Conservation (phyloP, 2,329 filamentous ascomycete genomes). For the Scedosporium minutisporum region DNA sequence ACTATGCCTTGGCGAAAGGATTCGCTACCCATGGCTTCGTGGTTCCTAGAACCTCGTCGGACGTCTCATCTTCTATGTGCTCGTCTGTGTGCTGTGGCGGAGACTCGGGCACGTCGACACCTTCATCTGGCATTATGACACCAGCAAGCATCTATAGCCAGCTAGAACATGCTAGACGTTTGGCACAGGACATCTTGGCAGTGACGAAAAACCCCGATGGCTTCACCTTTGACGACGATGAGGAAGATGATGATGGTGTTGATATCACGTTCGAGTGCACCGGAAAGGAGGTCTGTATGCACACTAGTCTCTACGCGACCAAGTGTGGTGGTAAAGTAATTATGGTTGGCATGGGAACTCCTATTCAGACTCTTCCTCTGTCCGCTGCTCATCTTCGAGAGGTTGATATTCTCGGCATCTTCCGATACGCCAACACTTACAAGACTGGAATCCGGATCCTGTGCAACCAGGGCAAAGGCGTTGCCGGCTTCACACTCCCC, state of each 20-base stretch:
- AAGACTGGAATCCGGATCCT: conserved; percentile 57
- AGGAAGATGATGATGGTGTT: conserved; percentile 57
- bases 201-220: conserved; percentile 21
- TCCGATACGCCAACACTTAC: conserved; percentile 70
- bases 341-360: conserved; percentile 72
- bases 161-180: conserved; percentile 39
- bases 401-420: conserved; percentile 69
- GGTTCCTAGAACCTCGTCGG: conserved; percentile 35
- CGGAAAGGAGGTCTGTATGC: conserved; percentile 65
- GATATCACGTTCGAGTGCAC: conserved; percentile 70
- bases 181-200: conserved; percentile 40
- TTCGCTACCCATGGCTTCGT: conserved; percentile 53
- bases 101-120: conserved; percentile 13
- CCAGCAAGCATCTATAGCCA: conserved; percentile 36
- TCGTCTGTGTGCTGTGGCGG: conserved; percentile 28
- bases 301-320: conserved; percentile 64
- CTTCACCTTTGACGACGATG: conserved; percentile 26
- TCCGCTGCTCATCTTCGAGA: conserved; percentile 64
- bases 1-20: conserved; percentile 47
- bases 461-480: conserved; percentile 31
- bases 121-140: conserved; percentile 25
- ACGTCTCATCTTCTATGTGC: conserved; percentile 33
- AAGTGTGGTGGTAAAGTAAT: conserved; percentile 62
- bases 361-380: conserved; percentile 64
- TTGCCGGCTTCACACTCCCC: conserved; percentile 39